A percentile compares a stretch with the other conserved stretches of the same genome.
phyloP scores from a whole-genome alignment of 805 yeast species.

The Spathaspora gorwiae region DNA sequence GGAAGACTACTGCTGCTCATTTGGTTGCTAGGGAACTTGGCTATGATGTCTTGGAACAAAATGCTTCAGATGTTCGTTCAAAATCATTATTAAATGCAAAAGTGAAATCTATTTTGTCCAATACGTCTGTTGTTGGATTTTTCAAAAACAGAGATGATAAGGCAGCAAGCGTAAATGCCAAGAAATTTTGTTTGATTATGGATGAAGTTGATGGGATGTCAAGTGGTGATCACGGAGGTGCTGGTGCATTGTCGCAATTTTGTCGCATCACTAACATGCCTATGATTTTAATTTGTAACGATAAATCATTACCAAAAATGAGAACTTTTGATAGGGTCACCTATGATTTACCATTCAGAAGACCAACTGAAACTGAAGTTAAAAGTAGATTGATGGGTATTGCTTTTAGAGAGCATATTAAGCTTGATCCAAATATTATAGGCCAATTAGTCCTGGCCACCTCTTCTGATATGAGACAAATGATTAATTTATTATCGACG shows the following conservation, averaged over 20 bases:
- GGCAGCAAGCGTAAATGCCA: constrained; percentile 33
- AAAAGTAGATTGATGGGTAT: constrained; percentile 84
- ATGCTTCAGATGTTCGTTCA: constrained; percentile 87
- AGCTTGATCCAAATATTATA: constrained; percentile 72
- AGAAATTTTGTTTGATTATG: constrained; percentile 81
- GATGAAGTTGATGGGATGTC: constrained; percentile 99
- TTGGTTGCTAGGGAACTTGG: constrained; percentile 65
- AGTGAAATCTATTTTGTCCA: constrained; percentile 67
- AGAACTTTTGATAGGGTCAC: constrained; percentile 86
- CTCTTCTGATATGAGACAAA: constrained; percentile 88
- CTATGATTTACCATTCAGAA: constrained; percentile 74
- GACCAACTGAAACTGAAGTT: constrained; percentile 82
- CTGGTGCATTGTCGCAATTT: constrained; percentile 85
- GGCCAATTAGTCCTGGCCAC: constrained; percentile 84
- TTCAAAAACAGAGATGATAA: constrained; percentile 42
- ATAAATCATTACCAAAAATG: constrained; percentile 89
- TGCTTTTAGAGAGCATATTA: constrained; percentile 78
- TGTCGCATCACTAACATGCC: constrained; percentile 86
- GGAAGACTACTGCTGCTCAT: constrained; percentile 81
- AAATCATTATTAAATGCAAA: constrained; percentile 67
- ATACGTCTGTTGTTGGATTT: constrained; percentile 79
- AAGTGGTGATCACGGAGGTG: constrained; percentile 98
- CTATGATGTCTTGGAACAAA: constrained; percentile 69
- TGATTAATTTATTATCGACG: constrained; percentile 82
- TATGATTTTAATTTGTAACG: constrained; percentile 89